Base-by-base conservation (phyloP, 176 grass and related monocot genomes). In the Poa pratensis region DNA sequence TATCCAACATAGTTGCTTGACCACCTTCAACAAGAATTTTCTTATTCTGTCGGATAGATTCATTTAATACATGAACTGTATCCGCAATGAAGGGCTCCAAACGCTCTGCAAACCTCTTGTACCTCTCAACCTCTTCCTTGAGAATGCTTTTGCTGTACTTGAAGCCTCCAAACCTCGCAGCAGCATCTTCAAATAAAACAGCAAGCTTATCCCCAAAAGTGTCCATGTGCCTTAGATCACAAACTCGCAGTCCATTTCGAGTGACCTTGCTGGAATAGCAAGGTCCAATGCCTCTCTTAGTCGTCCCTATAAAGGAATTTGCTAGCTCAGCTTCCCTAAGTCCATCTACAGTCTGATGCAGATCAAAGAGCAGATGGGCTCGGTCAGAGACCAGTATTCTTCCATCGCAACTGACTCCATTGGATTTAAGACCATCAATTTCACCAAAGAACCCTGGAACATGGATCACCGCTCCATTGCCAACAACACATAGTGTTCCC, bases 1-100 rank as follows among this genome's bases (percentile, higher is more conserved):
- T 89, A 88, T 96, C 94, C 79, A 96, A 76, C 91, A 96, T 92
- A 37, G 94, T 96, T 89, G 94, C 94, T 83, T 96, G 94, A 86
- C 94, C 91, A 22, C 91, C 94, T 91, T 96, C 94, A 81, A 96
- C 91, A 23, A 96, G 79, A 81, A 96, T 88, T 86, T 93, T 92
- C 84, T 91, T 93, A 48, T 90, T 88, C 58, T 93, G 89, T 48
- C 74, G 70, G 60, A 96, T 85, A 23, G 87, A 87, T 61, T 96
- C 84, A 84, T 96, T 91, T 18, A 93, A 76, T 63, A 94, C 49
- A 53, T 93, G 89, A 50, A 92, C 84, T 1, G 94, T 96, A 88
- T 96, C 94, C 73, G 87, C 86, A 70, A 93, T 91, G 73, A 91
- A 91, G 19, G 91, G 89, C 78, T 91, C 86, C 59, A 96, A 87